Conservation (phyloP, 495 filamentous ascomycete species). For the Aspergillus sparsus region DNA sequence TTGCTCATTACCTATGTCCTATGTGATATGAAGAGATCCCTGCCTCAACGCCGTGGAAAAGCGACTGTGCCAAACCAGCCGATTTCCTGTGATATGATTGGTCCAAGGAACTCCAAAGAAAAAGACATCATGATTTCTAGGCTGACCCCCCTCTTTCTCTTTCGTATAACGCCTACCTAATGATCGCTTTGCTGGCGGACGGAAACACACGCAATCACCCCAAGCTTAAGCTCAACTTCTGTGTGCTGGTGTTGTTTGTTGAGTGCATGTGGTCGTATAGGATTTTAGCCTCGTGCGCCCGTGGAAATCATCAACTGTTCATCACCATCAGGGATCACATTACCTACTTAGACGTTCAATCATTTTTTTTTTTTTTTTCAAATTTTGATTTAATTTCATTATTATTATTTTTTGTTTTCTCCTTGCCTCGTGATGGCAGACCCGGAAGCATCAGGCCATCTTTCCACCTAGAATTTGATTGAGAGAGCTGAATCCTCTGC, state of each 20-base stretch:
- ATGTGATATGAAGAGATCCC: neutral
- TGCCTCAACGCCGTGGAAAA: neutral
- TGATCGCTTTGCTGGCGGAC: too few relatives aligned
- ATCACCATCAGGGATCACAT: neutral
- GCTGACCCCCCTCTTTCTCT: neutral
- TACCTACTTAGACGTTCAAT: neutral
- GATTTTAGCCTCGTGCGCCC: too few relatives aligned
- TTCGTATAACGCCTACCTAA: too few relatives aligned
- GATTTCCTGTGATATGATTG: neutral
- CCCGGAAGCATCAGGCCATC: neutral
- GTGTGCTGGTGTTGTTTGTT: too few relatives aligned
- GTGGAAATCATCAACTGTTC: neutral
- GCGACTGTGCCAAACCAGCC: neutral
- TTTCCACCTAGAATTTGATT: too few relatives aligned
- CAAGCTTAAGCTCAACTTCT: too few relatives aligned
- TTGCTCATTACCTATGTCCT: neutral
- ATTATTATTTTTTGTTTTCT: neutral
- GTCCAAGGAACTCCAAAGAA: neutral
- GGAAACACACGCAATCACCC: too few relatives aligned
- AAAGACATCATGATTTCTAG: constrained; percentile 12
- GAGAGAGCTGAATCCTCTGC: too few relatives aligned
- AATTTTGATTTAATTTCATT: neutral
- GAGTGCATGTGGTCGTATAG: too few relatives aligned
- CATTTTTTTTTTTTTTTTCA: neutral
- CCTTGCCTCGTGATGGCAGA: neutral